Percentiles rank a stretch among this genome's conserved stretches.
Evolutionary conservation across 116 monocot genomes (phyloP).

Genomic region (Iris pallida): DNA sequence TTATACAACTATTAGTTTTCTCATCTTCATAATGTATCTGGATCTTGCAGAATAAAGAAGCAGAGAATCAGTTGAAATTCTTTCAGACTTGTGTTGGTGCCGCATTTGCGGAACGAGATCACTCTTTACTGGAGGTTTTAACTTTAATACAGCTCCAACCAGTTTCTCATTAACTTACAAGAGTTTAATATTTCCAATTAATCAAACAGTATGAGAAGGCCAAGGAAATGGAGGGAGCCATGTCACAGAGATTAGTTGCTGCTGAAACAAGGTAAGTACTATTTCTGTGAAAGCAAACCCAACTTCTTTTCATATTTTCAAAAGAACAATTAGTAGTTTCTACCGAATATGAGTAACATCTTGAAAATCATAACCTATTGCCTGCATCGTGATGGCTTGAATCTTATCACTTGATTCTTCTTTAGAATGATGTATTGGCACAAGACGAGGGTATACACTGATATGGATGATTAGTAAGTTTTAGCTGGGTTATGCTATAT

Average conservation of each 20-base stretch:
- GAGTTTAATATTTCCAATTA: conserved; percentile 6
- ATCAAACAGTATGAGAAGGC: conserved; percentile 65
- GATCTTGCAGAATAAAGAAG: conserved; percentile 76
- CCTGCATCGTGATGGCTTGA: too few species aligned
- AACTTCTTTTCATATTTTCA: not conserved
- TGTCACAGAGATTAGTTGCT: conserved; percentile 40
- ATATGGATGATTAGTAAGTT: too few species aligned
- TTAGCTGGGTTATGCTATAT: too few species aligned
- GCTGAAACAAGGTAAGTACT: conserved; percentile 46
- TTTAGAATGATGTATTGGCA: too few species aligned
- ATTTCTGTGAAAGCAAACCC: not conserved
- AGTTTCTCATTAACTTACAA: not conserved
- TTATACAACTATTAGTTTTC: too few species aligned
- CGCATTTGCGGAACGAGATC: conserved; percentile 89
- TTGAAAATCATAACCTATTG: too few species aligned
- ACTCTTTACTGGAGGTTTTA: conserved; percentile 80
- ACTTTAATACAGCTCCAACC: not conserved
- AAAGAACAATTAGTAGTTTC: too few species aligned
- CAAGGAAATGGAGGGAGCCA: conserved; percentile 59
- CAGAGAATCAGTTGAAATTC: conserved; percentile 87
- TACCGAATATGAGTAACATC: too few species aligned
- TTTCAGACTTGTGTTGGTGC: conserved; percentile 85
- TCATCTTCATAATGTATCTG: conserved; percentile 5
- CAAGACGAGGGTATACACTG: too few species aligned
- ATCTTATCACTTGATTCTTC: too few species aligned